A percentile compares a stretch with the other conserved stretches of the same genome.
Conservation (phyloP, 108 stramenopile genomes). For the Epithemia pelagica region DNA sequence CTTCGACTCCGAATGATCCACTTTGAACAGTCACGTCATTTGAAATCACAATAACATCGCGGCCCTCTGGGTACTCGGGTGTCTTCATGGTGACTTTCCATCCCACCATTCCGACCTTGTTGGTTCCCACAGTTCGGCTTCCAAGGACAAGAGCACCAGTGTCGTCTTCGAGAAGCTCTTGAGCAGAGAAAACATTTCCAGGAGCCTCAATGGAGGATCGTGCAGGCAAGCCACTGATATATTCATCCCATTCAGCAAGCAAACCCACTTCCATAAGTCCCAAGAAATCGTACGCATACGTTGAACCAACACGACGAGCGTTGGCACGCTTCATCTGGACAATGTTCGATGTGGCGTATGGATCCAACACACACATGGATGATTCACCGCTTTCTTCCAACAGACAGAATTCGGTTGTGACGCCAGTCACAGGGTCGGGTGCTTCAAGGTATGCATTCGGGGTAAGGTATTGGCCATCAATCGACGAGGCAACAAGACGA, state of each 20-base stretch:
- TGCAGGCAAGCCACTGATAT: conserved; percentile 45
- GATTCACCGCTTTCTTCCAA: conserved; percentile 48
- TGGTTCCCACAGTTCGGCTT: conserved; percentile 83
- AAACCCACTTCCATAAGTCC: conserved; percentile 91
- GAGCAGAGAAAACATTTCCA: conserved; percentile 48
- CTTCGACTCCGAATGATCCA: conserved; percentile 95
- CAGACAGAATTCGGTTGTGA: conserved; percentile 81
- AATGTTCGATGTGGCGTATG: conserved; percentile 82
- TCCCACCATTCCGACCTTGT: conserved; percentile 97
- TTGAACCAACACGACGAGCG: conserved; percentile 94
- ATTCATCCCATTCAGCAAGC: conserved; percentile 70
- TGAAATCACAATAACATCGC: conserved; percentile 92
- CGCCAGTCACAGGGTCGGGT: conserved; percentile 90
- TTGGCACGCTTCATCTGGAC: conserved; percentile 94
- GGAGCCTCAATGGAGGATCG: conserved; percentile 45
- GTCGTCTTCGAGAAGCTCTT: conserved; percentile 71
- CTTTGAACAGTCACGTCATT: conserved; percentile 98
- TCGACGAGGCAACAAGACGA: conserved; percentile 92
- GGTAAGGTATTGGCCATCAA: conserved; percentile 92
- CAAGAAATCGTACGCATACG: conserved; percentile 97
- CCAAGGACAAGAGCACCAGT: conserved; percentile 71
- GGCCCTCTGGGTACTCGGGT: conserved; percentile 96
- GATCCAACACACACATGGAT: conserved; percentile 87
- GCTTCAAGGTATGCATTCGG: conserved; percentile 85
- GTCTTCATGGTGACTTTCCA: conserved; percentile 92